These are phyloP conservation scores for Epithele typhae DNA, from an alignment of 768 basidiomycete species.

Conservation along the genomic window DNA sequence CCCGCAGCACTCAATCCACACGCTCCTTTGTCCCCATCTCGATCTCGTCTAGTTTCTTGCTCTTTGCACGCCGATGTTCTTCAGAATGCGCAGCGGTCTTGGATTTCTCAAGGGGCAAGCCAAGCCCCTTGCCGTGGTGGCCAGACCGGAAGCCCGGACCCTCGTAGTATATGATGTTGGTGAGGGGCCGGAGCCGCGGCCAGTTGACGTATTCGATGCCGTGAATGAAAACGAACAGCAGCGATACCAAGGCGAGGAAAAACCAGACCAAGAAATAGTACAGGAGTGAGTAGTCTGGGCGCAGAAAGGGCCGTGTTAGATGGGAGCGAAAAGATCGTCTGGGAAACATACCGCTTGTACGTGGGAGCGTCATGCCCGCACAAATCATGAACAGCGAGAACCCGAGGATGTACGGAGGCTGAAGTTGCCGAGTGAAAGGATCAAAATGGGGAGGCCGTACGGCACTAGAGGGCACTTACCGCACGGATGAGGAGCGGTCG, in stretches of 20 bases:
- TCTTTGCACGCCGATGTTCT: conserved; percentile 24
- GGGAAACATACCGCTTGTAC: conserved; percentile 68
- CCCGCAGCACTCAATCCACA: conserved; percentile 43
- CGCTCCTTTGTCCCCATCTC: conserved; percentile 84
- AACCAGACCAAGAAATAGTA: conserved; percentile 88
- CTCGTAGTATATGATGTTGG: conserved; percentile 78
- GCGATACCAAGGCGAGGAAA: conserved; percentile 52
- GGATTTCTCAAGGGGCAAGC: conserved; percentile 32
- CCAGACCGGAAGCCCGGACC: conserved; percentile 85
- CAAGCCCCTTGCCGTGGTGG: conserved; percentile 72
- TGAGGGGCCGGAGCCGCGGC: conserved; percentile 80
- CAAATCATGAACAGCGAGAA: conserved; percentile 88
- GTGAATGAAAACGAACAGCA: conserved; percentile 73
- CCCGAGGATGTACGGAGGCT: conserved; percentile 82
- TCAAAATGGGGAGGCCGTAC: neutral
- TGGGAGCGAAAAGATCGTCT: neutral
- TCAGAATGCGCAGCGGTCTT: conserved; percentile 31
- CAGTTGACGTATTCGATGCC: conserved; percentile 95
- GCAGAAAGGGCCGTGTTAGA: conserved; percentile 3
- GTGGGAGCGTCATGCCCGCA: conserved; percentile 81
- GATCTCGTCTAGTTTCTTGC: conserved; percentile 56
- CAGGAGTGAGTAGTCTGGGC: conserved; percentile 75
- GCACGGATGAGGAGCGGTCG: conserved; percentile 82
- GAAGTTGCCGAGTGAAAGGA: neutral
- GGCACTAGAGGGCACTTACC: conserved; percentile 41